These are phyloP conservation scores for Cercospora sp. DNA, from an alignment of 2,329 filamentous ascomycete species.

Conservation along the genomic window DNA sequence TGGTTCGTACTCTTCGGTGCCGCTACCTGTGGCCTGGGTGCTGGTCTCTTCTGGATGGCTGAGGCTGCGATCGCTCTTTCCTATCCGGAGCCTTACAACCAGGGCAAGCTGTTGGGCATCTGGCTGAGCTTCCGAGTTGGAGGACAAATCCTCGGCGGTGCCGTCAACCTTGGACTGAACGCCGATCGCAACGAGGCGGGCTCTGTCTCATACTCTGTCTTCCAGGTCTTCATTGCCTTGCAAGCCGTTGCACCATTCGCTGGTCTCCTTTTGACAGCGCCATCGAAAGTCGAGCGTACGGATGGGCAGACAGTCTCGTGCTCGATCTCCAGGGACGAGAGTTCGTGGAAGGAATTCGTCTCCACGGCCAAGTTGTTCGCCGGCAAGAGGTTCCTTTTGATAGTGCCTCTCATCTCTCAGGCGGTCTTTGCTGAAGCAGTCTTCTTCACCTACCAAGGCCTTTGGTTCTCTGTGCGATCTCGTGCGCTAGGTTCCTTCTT, in stretches of 20 bases:
- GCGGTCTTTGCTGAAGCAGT: conserved; percentile 71
- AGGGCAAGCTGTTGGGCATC: conserved; percentile 64
- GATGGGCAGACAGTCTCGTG: conserved; percentile 65
- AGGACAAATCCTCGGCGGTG: conserved; percentile 70
- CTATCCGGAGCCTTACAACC: conserved; percentile 70
- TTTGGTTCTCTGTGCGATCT: conserved; percentile 70
- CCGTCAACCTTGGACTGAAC: conserved; percentile 70
- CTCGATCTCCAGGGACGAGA: conserved; percentile 52
- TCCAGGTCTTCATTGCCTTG: conserved; percentile 68
- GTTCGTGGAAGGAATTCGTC: conserved; percentile 61
- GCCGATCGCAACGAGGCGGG: conserved; percentile 58
- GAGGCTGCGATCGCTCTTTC: conserved; percentile 72
- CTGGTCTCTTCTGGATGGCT: conserved; percentile 74
- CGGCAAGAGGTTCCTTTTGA: conserved; percentile 61
- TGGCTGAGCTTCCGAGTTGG: conserved; percentile 64
- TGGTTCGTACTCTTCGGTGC: conserved; percentile 71
- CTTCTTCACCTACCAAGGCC: conserved; percentile 61
- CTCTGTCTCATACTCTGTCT: conserved; percentile 68
- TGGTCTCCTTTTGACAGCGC: conserved; percentile 62
- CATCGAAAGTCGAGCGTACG: conserved; percentile 62
- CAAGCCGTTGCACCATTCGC: conserved; percentile 67
- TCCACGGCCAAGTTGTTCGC: conserved; percentile 61
- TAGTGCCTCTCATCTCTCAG: conserved; percentile 68
- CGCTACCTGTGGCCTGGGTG: conserved; percentile 67
- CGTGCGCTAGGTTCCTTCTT: conserved; percentile 70